phyloP scores from a whole-genome alignment of 345 rosid genomes.

The Salix dunnii region DNA sequence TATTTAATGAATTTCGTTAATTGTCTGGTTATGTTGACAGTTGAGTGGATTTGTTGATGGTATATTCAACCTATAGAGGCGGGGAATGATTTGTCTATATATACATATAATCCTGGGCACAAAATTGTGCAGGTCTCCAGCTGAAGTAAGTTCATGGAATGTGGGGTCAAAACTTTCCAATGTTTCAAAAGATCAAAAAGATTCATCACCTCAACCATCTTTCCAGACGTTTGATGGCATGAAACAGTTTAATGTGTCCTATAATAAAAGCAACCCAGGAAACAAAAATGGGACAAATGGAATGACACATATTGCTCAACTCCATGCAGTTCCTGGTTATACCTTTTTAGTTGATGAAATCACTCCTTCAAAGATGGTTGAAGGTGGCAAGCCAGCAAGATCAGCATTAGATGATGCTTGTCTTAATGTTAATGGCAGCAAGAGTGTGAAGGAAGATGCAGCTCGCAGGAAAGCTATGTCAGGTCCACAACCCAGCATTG shows the following conservation, averaged over 20 bases:
- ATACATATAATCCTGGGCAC: not conserved
- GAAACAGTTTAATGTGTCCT: constrained; percentile 51
- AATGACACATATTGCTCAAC: constrained; percentile 41
- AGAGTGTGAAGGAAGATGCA: constrained; percentile 24
- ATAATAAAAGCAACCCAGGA: constrained; percentile 35
- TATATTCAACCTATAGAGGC: not conserved
- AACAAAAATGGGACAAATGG: constrained; percentile 44
- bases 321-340: constrained; percentile 46
- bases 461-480: constrained; percentile 28
- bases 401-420: constrained; percentile 29
- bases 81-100: not conserved
- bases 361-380: constrained; percentile 20
- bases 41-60: not conserved
- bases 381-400: constrained; percentile 26
- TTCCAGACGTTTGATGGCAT: constrained; percentile 35
- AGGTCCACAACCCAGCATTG: constrained; percentile 22
- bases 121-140: constrained; percentile 39
- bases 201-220: constrained; percentile 36
- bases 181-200: constrained; percentile 26
- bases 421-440: constrained; percentile 16
- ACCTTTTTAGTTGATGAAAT: constrained; percentile 43
- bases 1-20: not conserved
- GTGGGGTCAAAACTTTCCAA: constrained; percentile 19
- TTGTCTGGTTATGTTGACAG: not conserved
- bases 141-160: constrained; percentile 26